Percentiles rank a stretch among this genome's conserved stretches.
Conservation (phyloP, 2,329 filamentous ascomycete species). For the Xylariomycetidae sp. region DNA sequence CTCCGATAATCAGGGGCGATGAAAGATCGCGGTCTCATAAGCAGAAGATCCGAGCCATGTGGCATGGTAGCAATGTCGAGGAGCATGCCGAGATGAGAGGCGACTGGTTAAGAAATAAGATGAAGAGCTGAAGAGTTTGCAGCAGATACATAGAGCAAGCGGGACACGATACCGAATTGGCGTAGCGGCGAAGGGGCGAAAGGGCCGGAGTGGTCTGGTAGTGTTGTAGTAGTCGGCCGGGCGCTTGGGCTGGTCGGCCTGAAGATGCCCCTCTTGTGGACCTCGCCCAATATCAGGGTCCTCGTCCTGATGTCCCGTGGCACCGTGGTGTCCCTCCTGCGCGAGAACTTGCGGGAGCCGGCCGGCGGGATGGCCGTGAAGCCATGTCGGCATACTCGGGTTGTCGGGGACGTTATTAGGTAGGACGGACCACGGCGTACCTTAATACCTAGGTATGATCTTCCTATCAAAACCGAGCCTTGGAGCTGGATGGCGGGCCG, state of each 20-base stretch:
- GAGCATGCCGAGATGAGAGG: constrained; percentile 6
- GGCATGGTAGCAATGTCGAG: too few species aligned
- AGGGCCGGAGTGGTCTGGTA: too few species aligned
- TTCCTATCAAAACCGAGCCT: too few species aligned
- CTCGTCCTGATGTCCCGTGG: not conserved
- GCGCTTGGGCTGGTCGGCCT: constrained; percentile 1
- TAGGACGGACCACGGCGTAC: too few species aligned
- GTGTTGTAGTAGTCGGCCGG: not conserved
- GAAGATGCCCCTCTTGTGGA: constrained; percentile 10
- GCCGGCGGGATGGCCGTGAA: too few species aligned
- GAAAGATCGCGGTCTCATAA: constrained; percentile 6
- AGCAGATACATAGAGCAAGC: constrained; percentile 9
- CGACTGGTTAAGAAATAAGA: constrained; percentile 7
- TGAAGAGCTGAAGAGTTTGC: constrained; percentile 9
- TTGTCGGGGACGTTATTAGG: too few species aligned
- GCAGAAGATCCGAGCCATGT: constrained; percentile 1
- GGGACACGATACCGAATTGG: constrained; percentile 8
- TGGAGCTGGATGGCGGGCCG: too few species aligned
- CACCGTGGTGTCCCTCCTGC: too few species aligned
- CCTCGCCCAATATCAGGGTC: not conserved
- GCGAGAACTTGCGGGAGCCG: too few species aligned
- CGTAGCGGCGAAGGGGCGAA: too few species aligned
- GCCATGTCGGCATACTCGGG: too few species aligned
- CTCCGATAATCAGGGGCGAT: constrained; percentile 1
- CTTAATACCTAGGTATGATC: too few species aligned